Conservation (phyloP, 2,329 filamentous ascomycete species). For the Neofusicoccum umdonicola region DNA sequence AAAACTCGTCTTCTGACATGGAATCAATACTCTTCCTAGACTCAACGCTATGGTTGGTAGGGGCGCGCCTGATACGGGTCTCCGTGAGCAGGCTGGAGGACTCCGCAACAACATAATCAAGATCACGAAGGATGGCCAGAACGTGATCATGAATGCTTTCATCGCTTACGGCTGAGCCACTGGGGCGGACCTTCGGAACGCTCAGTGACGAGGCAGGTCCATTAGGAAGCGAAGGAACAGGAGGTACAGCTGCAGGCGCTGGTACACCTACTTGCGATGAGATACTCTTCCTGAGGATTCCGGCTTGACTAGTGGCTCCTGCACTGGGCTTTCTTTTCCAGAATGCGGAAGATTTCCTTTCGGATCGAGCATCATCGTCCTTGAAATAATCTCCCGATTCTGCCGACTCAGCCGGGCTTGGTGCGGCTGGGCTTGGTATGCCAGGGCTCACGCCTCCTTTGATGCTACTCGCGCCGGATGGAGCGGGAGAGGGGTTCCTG, state of each 20-base stretch:
- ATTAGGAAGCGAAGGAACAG: constrained; percentile 35
- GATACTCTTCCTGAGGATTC: constrained; percentile 47
- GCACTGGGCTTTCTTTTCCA: constrained; percentile 85
- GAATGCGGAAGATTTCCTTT: constrained; percentile 66
- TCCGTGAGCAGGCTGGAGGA: constrained; percentile 75
- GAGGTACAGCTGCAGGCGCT: constrained; percentile 35
- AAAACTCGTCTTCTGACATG: constrained; percentile 82
- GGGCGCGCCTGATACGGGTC: constrained; percentile 72
- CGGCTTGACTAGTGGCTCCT: constrained; percentile 34
- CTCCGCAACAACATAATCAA: constrained; percentile 79
- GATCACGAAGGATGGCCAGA: constrained; percentile 75
- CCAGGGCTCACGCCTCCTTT: constrained; percentile 25
- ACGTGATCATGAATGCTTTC: constrained; percentile 78
- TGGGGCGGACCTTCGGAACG: constrained; percentile 32
- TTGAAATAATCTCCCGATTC: constrained; percentile 58
- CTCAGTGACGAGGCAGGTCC: constrained; percentile 26
- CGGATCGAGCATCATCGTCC: constrained; percentile 35
- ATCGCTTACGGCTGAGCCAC: neutral
- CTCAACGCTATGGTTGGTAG: constrained; percentile 43
- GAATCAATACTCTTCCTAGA: constrained; percentile 76
- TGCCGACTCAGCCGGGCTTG: constrained; percentile 33
- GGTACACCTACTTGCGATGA: constrained; percentile 52
- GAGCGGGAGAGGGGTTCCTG: constrained; percentile 41
- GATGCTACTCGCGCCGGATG: constrained; percentile 30
- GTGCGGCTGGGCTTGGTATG: constrained; percentile 19